Conservation (phyloP, 2,329 filamentous ascomycete genomes). For the Fusarium sp. region DNA sequence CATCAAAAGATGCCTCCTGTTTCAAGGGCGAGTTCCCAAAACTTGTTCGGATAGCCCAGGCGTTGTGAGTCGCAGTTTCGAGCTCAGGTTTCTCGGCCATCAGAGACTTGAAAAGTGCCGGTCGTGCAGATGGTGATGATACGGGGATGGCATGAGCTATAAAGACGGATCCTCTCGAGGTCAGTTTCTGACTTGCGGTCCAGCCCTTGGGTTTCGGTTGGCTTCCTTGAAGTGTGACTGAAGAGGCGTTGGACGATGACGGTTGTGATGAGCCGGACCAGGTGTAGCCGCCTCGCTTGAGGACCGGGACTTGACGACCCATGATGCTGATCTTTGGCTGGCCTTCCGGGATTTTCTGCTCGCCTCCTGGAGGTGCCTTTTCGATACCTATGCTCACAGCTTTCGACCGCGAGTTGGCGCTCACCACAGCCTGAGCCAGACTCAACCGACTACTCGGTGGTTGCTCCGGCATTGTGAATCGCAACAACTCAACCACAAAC, state of each 20-base stretch:
- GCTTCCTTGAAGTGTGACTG: constrained; percentile 27
- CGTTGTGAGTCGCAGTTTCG: constrained; percentile 69
- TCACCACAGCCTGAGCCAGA: constrained; percentile 85
- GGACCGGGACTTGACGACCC: constrained; percentile 78
- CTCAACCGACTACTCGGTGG: constrained; percentile 86
- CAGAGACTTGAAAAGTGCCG: constrained; percentile 59
- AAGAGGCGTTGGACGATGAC: constrained; percentile 30
- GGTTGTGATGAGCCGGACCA: constrained; percentile 47
- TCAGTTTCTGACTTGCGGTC: constrained; percentile 64
- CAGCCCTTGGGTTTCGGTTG: constrained; percentile 52
- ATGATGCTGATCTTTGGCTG: constrained; percentile 80
- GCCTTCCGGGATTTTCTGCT: constrained; percentile 79
- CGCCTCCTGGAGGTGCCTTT: constrained; percentile 71
- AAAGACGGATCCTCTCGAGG: constrained; percentile 67
- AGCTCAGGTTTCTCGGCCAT: constrained; percentile 62
- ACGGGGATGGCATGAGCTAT: constrained; percentile 62
- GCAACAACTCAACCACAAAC: constrained; percentile 79
- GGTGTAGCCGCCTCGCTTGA: constrained; percentile 81
- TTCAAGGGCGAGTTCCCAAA: constrained; percentile 54
- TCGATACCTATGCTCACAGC: constrained; percentile 81
- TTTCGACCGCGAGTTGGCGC: constrained; percentile 82
- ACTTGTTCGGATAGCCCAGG: constrained; percentile 60
- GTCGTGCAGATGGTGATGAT: constrained; percentile 56
- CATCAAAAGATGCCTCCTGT: constrained; percentile 67
- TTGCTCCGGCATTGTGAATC: constrained; percentile 87